phyloP scores from a whole-genome alignment of 2,329 filamentous ascomycete species.

The Epichloe glyceriae region DNA sequence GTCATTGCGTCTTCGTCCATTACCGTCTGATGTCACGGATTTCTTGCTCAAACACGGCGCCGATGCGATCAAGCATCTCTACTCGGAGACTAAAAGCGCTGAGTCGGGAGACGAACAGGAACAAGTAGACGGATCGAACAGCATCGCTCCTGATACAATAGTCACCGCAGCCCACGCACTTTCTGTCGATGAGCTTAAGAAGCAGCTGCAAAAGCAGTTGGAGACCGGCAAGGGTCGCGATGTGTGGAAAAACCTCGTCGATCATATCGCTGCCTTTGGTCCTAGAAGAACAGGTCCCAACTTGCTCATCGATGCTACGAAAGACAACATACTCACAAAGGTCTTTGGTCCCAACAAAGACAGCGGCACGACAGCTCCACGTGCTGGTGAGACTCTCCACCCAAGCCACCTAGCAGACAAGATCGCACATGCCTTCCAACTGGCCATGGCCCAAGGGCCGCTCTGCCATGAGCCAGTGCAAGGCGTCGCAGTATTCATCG shows the following conservation, averaged over 20 bases:
- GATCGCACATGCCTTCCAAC: constrained; percentile 85
- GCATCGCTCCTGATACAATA: constrained; percentile 41
- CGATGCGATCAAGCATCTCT: constrained; percentile 65
- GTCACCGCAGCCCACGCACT: constrained; percentile 48
- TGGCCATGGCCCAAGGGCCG: constrained; percentile 77
- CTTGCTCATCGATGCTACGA: constrained; percentile 72
- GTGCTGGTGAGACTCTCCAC: constrained; percentile 36
- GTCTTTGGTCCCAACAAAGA: constrained; percentile 40
- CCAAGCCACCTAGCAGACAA: constrained; percentile 74
- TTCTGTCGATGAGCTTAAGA: constrained; percentile 63
- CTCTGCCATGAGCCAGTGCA: constrained; percentile 89
- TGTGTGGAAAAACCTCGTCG: constrained; percentile 59
- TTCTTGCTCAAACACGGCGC: constrained; percentile 71
- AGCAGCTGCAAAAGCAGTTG: constrained; percentile 55
- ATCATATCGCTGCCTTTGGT: constrained; percentile 82
- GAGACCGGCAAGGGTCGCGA: constrained; percentile 62
- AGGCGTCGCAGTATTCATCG: constrained; percentile 81
- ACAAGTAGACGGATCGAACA: constrained; percentile 20
- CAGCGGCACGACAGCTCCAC: constrained; percentile 20
- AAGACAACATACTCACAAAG: constrained; percentile 56
- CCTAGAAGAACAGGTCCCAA: constrained; percentile 79
- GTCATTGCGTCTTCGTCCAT: constrained; percentile 61
- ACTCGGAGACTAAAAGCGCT: constrained; percentile 49
- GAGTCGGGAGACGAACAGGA: constrained; percentile 19
- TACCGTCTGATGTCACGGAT: constrained; percentile 67